phyloP scores from a whole-genome alignment of 352 stramenopile genomes.

The Phytopythium cucurbitacearum region DNA sequence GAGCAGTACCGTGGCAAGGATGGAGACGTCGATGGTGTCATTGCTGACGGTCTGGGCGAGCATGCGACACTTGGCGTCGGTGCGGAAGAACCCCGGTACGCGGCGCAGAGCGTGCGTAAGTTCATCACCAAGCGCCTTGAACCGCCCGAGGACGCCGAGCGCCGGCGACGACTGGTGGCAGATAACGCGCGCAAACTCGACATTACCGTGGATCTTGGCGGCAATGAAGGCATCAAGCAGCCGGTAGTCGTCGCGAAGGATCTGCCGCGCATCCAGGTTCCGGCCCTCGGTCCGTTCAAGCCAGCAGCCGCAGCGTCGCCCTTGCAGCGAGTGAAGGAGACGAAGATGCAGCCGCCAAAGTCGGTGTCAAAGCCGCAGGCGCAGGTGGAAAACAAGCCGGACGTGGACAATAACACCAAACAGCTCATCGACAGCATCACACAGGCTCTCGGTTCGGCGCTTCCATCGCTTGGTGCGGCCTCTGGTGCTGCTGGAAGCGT shows the following conservation, averaged over 20 bases:
- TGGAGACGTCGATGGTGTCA: slow-evolving; percentile 74
- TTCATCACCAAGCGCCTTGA: slow-evolving; percentile 88
- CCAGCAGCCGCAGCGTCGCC: slow-evolving; percentile 7
- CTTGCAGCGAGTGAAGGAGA: not conserved
- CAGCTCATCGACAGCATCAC: slow-evolving; percentile 76
- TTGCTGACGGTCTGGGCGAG: slow-evolving; percentile 70
- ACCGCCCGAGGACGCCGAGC: slow-evolving; percentile 50
- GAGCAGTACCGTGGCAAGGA: slow-evolving; percentile 77
- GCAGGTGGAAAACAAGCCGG: not conserved
- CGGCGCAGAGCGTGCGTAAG: slow-evolving; percentile 70
- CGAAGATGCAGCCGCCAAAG: too few relatives aligned
- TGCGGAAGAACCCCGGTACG: slow-evolving; percentile 43
- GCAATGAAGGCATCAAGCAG: not conserved
- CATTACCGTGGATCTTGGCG: slow-evolving; percentile 28
- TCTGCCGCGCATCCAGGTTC: slow-evolving; percentile 56
- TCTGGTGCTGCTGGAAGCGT: slow-evolving; percentile 19
- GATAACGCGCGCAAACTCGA: slow-evolving; percentile 64
- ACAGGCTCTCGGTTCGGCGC: slow-evolving; percentile 51
- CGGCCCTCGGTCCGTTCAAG: slow-evolving; percentile 17
- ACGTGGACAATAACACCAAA: slow-evolving; percentile 46
- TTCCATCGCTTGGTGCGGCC: slow-evolving; percentile 22
- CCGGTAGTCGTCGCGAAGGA: slow-evolving; percentile 5
- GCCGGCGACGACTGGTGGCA: slow-evolving; percentile 41
- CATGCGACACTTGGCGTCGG: slow-evolving; percentile 67
- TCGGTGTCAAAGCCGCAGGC: too few relatives aligned